phyloP scores from a whole-genome alignment of 108 stramenopile species.

The Cyclotella choctawhatcheeana region DNA sequence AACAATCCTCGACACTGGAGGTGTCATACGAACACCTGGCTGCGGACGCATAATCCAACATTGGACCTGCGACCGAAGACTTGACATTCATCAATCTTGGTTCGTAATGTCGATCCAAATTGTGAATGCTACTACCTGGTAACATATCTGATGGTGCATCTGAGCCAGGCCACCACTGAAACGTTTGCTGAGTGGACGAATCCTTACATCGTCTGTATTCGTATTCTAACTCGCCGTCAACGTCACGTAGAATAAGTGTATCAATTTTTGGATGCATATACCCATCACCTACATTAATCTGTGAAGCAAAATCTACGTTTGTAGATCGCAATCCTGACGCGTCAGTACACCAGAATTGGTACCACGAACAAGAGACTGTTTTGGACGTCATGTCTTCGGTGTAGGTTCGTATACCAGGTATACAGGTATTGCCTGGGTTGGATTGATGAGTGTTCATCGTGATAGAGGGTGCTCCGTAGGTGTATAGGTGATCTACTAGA shows the following conservation, averaged over 20 bases:
- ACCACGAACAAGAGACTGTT: constrained; percentile 14
- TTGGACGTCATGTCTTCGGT: constrained; percentile 18
- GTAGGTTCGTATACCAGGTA: constrained; percentile 34
- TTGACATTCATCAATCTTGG: constrained; percentile 20
- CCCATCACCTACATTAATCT: constrained; percentile 26
- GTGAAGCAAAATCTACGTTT: constrained; percentile 41
- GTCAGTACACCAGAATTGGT: constrained; percentile 24
- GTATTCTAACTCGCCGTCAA: constrained; percentile 21
- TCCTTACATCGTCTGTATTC: constrained; percentile 14
- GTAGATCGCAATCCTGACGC: constrained; percentile 18
- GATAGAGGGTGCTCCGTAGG: constrained; percentile 43
- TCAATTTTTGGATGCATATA: constrained; percentile 43
- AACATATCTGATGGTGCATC: constrained; percentile 16
- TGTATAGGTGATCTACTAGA: constrained; percentile 33
- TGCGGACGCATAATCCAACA: constrained; percentile 21
- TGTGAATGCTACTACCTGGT: constrained; percentile 15
- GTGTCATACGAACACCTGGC: constrained; percentile 18
- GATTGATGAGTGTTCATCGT: constrained; percentile 19
- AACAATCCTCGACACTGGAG: constrained; percentile 9
- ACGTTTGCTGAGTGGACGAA: constrained; percentile 7
- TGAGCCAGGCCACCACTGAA: constrained; percentile 42
- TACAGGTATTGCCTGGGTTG: constrained; percentile 30
- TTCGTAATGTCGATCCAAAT: constrained; percentile 23
- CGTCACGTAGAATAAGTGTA: constrained; percentile 13
- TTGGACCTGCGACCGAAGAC: background rate